A percentile compares a stretch with the other conserved stretches of the same genome.
These are phyloP conservation scores for Stenogyne calaminthoides DNA, from an alignment of 305 asterid genomes.

Conservation along the genomic window DNA sequence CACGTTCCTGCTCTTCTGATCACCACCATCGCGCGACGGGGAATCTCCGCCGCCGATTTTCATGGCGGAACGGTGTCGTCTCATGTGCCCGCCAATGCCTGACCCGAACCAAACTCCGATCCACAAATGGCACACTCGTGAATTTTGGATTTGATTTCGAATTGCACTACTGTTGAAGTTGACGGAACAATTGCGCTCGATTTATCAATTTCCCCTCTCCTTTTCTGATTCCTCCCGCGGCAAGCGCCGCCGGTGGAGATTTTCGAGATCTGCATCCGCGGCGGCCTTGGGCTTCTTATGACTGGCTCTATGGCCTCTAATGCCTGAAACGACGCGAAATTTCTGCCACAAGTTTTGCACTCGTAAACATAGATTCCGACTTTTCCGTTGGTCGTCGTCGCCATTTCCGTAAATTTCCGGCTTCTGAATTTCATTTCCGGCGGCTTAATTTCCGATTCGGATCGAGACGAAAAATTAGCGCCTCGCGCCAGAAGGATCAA, in stretches of 20 bases:
- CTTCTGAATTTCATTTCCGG: constrained; percentile 35
- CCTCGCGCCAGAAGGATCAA: constrained; percentile 73
- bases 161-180: constrained; percentile 25
- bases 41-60: constrained; percentile 18
- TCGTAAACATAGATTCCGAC: constrained; percentile 61
- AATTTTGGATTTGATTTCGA: constrained; percentile 37
- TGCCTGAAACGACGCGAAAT: constrained; percentile 87
- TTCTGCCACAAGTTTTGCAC: constrained; percentile 77
- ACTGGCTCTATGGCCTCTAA: constrained; percentile 91
- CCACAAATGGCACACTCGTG: constrained; percentile 87
- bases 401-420: constrained; percentile 51
- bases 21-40: constrained; percentile 28
- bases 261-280: constrained; percentile 30
- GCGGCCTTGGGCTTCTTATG: constrained; percentile 63
- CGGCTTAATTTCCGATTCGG: constrained; percentile 14
- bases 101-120: constrained; percentile 78
- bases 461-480: not conserved
- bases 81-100: constrained; percentile 90
- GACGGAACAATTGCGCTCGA: constrained; percentile 24
- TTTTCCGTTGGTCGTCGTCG: constrained; percentile 36
- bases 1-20: constrained; percentile 38
- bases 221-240: not conserved
- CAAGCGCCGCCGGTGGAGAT: constrained; percentile 21
- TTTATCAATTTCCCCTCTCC: not conserved
- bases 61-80: constrained; percentile 54